Conservation (phyloP, 2,329 filamentous ascomycete species). For the Aspergillus ruber region DNA sequence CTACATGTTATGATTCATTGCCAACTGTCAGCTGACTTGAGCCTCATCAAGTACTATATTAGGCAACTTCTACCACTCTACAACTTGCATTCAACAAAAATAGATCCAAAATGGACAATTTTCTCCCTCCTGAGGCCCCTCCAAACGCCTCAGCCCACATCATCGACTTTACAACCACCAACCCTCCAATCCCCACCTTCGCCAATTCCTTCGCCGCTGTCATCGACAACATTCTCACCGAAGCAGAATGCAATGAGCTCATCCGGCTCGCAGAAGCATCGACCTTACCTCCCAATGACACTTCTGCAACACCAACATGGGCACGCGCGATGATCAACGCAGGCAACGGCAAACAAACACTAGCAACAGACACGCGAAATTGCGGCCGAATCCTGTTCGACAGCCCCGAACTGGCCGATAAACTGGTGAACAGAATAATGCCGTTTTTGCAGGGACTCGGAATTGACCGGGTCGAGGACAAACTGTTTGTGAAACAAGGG, state of each 20-base stretch:
- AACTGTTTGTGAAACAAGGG: conserved; percentile 36
- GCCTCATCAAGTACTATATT: too few species aligned
- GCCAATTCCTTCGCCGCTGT: conserved; percentile 52
- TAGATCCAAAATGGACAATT: conserved; percentile 6
- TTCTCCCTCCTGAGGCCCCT: conserved; percentile 33
- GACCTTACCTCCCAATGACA: conserved; percentile 10
- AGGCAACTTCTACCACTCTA: too few species aligned
- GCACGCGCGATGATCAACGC: conserved; percentile 62
- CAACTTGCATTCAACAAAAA: neutral
- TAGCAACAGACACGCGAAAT: conserved; percentile 55
- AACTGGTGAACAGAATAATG: conserved; percentile 55
- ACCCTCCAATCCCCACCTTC: conserved; percentile 46
- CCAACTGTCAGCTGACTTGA: too few species aligned
- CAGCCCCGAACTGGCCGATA: conserved; percentile 52
- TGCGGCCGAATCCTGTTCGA: conserved; percentile 77
- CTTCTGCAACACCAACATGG: conserved; percentile 45
- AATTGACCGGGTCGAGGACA: conserved; percentile 32
- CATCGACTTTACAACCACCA: conserved; percentile 50
- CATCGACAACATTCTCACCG: conserved; percentile 57
- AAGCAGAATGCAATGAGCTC: conserved; percentile 57
- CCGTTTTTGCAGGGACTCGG: conserved; percentile 45
- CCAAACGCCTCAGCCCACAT: conserved; percentile 40
- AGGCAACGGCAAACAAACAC: conserved; percentile 55
- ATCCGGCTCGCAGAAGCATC: conserved; percentile 46
- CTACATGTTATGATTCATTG: too few species aligned